Percentiles rank a stretch among this genome's conserved stretches.
Evolutionary conservation across 2,329 filamentous ascomycete genomes (phyloP).

Genomic region (Stagonosporopsis rhizophila): DNA sequence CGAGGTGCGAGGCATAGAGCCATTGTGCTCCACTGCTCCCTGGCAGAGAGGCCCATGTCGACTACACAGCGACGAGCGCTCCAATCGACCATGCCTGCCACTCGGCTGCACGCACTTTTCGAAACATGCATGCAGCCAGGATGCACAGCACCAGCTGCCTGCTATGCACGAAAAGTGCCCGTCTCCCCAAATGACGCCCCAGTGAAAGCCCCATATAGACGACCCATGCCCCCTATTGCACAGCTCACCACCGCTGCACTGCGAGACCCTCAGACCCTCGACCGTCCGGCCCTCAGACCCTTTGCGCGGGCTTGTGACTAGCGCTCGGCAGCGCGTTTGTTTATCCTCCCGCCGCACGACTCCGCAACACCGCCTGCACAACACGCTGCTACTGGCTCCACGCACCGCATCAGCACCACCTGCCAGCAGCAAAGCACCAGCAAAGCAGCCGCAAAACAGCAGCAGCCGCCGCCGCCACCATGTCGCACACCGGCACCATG

Average conservation of each 20-base stretch:
- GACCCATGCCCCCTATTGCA: background rate
- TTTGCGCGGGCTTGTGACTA: conserved; percentile 15
- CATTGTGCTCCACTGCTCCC: no score
- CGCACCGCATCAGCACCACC: conserved; percentile 8
- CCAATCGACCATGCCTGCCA: background rate
- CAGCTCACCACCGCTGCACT: no score
- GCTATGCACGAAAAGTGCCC: background rate
- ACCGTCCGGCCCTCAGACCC: background rate
- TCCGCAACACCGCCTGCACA: background rate
- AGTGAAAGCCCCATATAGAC: conserved; percentile 4
- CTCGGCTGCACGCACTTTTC: background rate
- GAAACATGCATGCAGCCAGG: conserved; percentile 1
- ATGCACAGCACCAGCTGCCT: background rate
- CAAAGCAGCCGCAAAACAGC: conserved; percentile 22
- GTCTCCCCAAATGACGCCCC: background rate
- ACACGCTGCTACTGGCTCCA: conserved; percentile 8
- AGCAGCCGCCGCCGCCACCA: conserved; percentile 42
- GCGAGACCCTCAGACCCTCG: background rate
- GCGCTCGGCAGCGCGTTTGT: conserved; percentile 19
- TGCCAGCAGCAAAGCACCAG: no score
- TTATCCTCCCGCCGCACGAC: background rate
- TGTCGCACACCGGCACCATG: conserved; percentile 70
- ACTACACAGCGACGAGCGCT: no score
- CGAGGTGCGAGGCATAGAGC: no score
- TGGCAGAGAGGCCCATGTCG: no score